phyloP scores from a whole-genome alignment of 805 yeast species.

The Metschnikowia kofuensis region DNA sequence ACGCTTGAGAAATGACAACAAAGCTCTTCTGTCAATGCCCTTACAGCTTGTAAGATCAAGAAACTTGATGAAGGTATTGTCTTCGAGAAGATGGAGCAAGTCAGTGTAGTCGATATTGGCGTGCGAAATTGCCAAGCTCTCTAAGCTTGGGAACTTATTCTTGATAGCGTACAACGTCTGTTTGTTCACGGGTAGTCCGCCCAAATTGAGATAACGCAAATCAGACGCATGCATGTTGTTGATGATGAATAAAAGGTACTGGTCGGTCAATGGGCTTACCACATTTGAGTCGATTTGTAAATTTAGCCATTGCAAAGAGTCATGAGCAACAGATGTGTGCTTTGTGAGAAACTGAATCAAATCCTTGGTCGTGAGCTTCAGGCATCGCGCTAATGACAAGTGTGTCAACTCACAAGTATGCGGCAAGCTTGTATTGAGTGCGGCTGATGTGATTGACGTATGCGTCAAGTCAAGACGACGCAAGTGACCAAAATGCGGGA shows the following conservation, averaged over 20 bases:
- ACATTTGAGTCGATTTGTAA: conserved; percentile 62
- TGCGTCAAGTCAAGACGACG: conserved; percentile 77
- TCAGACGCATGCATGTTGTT: conserved; percentile 43
- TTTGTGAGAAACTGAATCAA: conserved; percentile 63
- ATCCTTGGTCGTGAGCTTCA: conserved; percentile 68
- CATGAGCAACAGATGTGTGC: conserved; percentile 59
- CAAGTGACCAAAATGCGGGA: conserved; percentile 56
- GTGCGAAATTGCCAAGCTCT: conserved; percentile 44
- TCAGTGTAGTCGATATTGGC: conserved; percentile 36
- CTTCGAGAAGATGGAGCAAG: conserved; percentile 32
- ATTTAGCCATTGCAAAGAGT: conserved; percentile 62
- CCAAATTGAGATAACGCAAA: conserved; percentile 54
- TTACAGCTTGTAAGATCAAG: conserved; percentile 68
- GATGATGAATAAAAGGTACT: conserved; percentile 46
- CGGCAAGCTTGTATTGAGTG: conserved; percentile 52
- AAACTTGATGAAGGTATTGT: conserved; percentile 41
- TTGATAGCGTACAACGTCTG: conserved; percentile 38
- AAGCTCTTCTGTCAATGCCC: conserved; percentile 55
- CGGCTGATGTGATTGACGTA: conserved; percentile 69
- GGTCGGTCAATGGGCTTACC: conserved; percentile 53
- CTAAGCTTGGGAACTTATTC: conserved; percentile 37
- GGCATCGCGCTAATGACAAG: conserved; percentile 54
- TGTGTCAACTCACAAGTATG: conserved; percentile 64
- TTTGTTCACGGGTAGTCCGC: conserved; percentile 58
- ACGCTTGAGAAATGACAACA: conserved; percentile 27